phyloP scores from a whole-genome alignment of 164 flowering plant genomes.

The Stephania yunnanensis region DNA sequence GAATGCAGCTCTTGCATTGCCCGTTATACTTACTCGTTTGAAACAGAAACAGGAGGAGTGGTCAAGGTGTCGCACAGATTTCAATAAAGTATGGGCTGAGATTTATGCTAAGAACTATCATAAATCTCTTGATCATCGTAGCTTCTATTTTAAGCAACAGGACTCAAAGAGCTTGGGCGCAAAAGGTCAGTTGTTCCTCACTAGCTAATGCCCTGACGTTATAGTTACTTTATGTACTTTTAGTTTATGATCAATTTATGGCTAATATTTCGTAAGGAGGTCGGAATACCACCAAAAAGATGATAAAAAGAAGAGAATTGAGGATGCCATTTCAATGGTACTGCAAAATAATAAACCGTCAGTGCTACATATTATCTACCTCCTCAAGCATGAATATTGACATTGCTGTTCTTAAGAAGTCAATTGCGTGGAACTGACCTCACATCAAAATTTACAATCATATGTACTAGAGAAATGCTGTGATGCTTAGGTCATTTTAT shows the following conservation, averaged over 20 bases:
- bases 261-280: neutral
- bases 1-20: slow-evolving; percentile 78
- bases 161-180: slow-evolving; percentile 90
- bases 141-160: slow-evolving; percentile 98
- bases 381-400: neutral
- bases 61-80: slow-evolving; percentile 86
- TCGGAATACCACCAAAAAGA: neutral
- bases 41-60: slow-evolving; percentile 99
- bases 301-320: neutral
- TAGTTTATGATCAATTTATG: too few species aligned
- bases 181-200: slow-evolving; percentile 50
- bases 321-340: neutral
- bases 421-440: too few species aligned
- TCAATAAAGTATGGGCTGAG: slow-evolving; percentile 97
- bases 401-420: too few species aligned
- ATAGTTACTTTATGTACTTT: neutral
- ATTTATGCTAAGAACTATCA: slow-evolving; percentile 90
- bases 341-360: neutral
- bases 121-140: slow-evolving; percentile 94
- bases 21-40: slow-evolving; percentile 81
- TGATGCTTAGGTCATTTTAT: too few species aligned
- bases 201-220: neutral
- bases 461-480: too few species aligned
- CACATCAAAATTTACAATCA: too few species aligned
- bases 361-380: neutral